Base-by-base conservation (phyloP, 2,329 filamentous ascomycete genomes). In the Fulvia fulva region DNA sequence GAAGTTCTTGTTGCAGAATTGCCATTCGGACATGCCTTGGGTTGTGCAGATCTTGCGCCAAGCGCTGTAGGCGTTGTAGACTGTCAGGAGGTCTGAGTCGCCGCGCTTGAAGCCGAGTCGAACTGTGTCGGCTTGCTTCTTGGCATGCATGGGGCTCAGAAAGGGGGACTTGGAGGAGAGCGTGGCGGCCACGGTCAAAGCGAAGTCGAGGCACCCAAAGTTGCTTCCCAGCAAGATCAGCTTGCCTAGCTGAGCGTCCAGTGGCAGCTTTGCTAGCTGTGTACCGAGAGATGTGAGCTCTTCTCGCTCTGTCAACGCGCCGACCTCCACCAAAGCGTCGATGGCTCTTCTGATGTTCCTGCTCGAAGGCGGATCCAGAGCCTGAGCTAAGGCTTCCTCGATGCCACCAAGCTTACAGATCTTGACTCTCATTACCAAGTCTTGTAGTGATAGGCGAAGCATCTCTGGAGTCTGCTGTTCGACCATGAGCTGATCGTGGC, bases 381-480 rank as follows among this genome's bases (percentile, higher is more conserved):
- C 94, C 73, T 92, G 86, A 22, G 88, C 84, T 9, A 99, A 80
- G 0, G 92, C 97, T 66, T 93, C 85, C 71, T 97, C 93, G 55
- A 97, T 96, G 43, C 90, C 88, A 11, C 94, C 94, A 45, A 99
- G 83, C 70, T 95, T 96, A 79, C 93, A 99, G 47, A 97, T 96
- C 76, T 99, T 99, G 64, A 97, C 92, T 8, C 94, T 87, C 71
- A 99, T 92, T 5, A 96, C 91, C 11, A 99, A 80, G 70, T 99
- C 94, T 73, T 99, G 94, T 11, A 99, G 79, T 0, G 94, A 97
- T 3, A 99, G 79, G 0, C 94, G 88, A 43, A 99, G 84, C 86
- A 99, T 96, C 73, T 99, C 94, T 0, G 94, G 95, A 0, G 91
- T 96, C 76, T 97, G 94, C 70, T 97, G 91, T 61, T 96, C 91